Evolutionary conservation across 2,329 filamentous ascomycete species (phyloP), one percentile per base, ranked within the genome.

Genomic region (Neoarthrinium moseri): DNA sequence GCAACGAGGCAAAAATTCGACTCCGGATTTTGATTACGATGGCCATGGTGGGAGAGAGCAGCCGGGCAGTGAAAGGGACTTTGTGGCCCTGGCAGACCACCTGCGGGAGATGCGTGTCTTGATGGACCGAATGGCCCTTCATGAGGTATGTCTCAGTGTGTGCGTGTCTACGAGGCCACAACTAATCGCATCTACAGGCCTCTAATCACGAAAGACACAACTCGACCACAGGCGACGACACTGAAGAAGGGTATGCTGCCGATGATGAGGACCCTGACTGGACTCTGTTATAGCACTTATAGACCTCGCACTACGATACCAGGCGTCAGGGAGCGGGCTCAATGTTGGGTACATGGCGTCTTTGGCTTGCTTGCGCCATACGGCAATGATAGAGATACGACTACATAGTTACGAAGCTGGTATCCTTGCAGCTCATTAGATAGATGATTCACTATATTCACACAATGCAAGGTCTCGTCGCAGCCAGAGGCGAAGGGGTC

Each of bases 31-130:
- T 7, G 33, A 35, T 15, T 27, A 27, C 3, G 40, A 47, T 18
- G 40, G 22, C 12, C 43, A 40, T 4, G 43, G 38, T n/a, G 39
- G 27, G 15, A 32, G 35, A 11, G 39, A 47, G 20, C 37, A 24
- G 20, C 20, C 42, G 13, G 13, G 15, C 8, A 27, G 26, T 18
- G 29, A 38, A 22, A 26, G 36, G 34, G 23, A 45, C 24, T 22
- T 46, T 13, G 38, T 18, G 26, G 44, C 43, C 23, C 35, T 53
- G 6, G 34, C 48, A 7, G 45, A 48, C 15, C 51, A 55, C 33
- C 36, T 55, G 6, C 41, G 45, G n/a, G 48, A 55, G 29, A 30
- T 55, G 26, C 51, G 49, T 15, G 33, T 50, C 22, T 18, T 55
- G 8, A 41, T 55, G n/a, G 51, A 51, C 33, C 45, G 46, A 30